Conservation (phyloP, 2,329 filamentous ascomycete genomes). For the Pseudogymnoascus sp. region DNA sequence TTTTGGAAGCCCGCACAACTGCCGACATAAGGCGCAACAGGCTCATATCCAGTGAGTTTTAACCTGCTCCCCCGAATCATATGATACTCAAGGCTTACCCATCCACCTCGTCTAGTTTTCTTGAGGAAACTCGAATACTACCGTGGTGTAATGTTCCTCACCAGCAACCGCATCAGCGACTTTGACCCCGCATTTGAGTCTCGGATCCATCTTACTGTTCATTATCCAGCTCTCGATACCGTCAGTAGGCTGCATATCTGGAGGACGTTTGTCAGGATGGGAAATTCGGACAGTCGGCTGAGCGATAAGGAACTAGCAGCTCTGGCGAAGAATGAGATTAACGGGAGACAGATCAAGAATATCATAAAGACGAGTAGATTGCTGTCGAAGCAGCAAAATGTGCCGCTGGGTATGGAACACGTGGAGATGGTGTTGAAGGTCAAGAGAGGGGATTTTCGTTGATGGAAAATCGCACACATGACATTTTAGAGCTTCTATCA, state of each 20-base stretch:
- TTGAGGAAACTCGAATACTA: conserved; percentile 32
- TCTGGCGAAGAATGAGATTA: conserved; percentile 22
- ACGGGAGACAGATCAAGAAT: conserved; percentile 32
- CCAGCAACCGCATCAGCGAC: conserved; percentile 27
- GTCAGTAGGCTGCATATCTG: conserved; percentile 21
- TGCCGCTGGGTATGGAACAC: conserved; percentile 20
- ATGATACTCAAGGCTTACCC: not conserved
- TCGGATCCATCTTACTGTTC: conserved; percentile 27
- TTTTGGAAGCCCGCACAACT: conserved; percentile 30
- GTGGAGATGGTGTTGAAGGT: conserved; percentile 24
- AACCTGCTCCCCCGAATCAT: not conserved
- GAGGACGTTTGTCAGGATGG: conserved; percentile 18
- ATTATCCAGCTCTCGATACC: conserved; percentile 20
- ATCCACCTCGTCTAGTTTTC: conserved; percentile 22
- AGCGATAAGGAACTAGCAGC: conserved; percentile 15
- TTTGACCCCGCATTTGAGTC: conserved; percentile 30
- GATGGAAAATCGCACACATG: not conserved
- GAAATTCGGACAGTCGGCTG: conserved; percentile 11
- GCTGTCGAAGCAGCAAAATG: conserved; percentile 21
- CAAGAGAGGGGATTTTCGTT: conserved; percentile 11
- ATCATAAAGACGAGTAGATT: conserved; percentile 26
- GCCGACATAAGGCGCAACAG: conserved; percentile 34
- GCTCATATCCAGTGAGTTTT: conserved; percentile 24
- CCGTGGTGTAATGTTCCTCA: conserved; percentile 33
- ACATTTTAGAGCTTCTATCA: not conserved